Evolutionary conservation across 441 rosid species (phyloP).

Genomic region (Syzygium malaccense): DNA sequence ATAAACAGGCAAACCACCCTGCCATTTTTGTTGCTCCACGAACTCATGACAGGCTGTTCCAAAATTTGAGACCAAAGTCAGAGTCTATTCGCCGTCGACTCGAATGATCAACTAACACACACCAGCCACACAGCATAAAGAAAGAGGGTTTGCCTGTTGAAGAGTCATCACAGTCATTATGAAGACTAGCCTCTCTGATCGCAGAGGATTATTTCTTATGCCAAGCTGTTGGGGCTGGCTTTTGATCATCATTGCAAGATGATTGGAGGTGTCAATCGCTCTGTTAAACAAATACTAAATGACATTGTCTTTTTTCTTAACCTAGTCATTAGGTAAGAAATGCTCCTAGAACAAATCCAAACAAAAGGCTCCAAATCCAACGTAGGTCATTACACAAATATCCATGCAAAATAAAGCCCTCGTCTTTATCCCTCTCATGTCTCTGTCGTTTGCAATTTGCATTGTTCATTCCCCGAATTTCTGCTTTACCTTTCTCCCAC

Average conservation of each 20-base stretch:
- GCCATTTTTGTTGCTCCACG: not conserved
- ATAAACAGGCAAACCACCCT: not conserved
- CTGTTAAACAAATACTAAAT: not conserved
- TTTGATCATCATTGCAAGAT: not conserved
- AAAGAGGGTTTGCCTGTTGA: not conserved
- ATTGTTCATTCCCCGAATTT: not conserved
- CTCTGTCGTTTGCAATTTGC: not conserved
- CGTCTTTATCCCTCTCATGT: not conserved
- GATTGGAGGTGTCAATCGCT: not conserved
- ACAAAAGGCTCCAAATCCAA: not conserved
- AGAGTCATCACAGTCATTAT: not conserved
- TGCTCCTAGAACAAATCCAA: not conserved
- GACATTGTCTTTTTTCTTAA: not conserved
- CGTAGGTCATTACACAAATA: not conserved
- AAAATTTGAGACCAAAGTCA: not conserved
- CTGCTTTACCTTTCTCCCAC: not conserved
- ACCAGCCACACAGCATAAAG: not conserved
- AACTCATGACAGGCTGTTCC: not conserved
- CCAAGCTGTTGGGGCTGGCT: not conserved
- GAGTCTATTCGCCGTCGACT: not conserved
- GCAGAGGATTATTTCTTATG: not conserved
- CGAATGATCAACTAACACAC: not conserved
- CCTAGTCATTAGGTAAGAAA: not conserved
- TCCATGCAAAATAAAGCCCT: not conserved
- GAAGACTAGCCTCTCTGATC: not conserved